Conservation (phyloP, 768 basidiomycete species). For the Tricholoma saponaceum region DNA sequence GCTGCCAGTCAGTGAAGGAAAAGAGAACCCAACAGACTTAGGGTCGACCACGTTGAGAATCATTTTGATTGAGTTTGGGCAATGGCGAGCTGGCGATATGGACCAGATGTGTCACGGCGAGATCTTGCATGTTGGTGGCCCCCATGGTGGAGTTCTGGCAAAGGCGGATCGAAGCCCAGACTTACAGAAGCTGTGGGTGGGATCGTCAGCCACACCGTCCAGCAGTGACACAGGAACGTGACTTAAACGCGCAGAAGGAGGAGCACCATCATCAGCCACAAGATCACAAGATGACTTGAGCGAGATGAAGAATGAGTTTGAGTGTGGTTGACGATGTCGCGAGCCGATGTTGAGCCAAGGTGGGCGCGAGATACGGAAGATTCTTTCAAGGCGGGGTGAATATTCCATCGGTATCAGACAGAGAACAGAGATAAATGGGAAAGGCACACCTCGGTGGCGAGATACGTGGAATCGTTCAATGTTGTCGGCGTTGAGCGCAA, state of each 20-base stretch:
- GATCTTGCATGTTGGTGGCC: neutral
- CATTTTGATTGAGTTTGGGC: no score
- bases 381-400: neutral
- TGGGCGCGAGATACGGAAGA: neutral
- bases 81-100: neutral
- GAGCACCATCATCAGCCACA: neutral
- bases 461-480: neutral
- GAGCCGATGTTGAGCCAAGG: neutral
- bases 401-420: neutral
- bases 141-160: neutral
- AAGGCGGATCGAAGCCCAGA: neutral
- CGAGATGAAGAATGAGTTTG: neutral
- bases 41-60: no score
- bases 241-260: neutral
- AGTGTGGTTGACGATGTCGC: neutral
- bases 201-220: neutral
- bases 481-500: neutral
- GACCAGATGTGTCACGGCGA: neutral
- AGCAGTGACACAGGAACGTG: neutral
- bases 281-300: neutral
- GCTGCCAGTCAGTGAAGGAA: neutral
- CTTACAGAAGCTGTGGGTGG: neutral
- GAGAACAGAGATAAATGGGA: neutral
- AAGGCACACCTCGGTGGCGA: neutral
- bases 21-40: neutral